A percentile compares a stretch with the other conserved stretches of the same genome.
phyloP scores from a whole-genome alignment of 768 basidiomycete species.

The Termitomyces sp. region DNA sequence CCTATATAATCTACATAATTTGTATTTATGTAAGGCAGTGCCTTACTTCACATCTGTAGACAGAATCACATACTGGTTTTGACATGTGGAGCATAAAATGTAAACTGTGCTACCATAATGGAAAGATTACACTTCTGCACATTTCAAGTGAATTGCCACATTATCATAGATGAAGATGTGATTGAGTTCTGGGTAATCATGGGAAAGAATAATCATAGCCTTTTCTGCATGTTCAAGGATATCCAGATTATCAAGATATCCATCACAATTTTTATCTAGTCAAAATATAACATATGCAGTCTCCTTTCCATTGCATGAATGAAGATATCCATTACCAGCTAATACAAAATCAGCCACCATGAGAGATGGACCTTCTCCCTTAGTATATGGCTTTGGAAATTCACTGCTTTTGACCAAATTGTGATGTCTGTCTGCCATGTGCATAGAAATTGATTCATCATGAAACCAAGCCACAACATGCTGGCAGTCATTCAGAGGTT shows the following conservation, averaged over 20 bases:
- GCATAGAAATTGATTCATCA: conserved; percentile 33
- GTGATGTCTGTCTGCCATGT: conserved; percentile 19
- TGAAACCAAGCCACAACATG: conserved; percentile 19
- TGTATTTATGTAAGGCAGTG: too few species aligned
- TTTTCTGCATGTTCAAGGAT: conserved; percentile 16
- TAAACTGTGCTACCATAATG: too few species aligned
- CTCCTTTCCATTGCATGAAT: conserved; percentile 16
- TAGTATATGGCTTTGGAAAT: conserved; percentile 19
- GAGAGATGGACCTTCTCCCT: conserved; percentile 27
- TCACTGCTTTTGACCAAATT: conserved; percentile 19
- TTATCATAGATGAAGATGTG: conserved; percentile 22
- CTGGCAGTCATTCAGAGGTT: background rate
- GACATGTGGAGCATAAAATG: too few species aligned
- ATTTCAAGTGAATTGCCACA: conserved; percentile 22
- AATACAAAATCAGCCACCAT: conserved; percentile 33
- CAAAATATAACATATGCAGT: conserved; percentile 16
- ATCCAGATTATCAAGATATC: conserved; percentile 20
- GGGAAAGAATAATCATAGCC: conserved; percentile 21
- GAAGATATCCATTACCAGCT: conserved; percentile 24
- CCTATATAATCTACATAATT: too few species aligned
- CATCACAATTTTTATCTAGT: conserved; percentile 18
- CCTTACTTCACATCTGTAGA: too few species aligned
- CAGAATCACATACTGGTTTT: too few species aligned
- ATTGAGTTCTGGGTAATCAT: conserved; percentile 17
- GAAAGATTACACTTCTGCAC: too few species aligned